Base-by-base conservation (phyloP, 176 grass and related monocot genomes). In the Aechmea fasciata region DNA sequence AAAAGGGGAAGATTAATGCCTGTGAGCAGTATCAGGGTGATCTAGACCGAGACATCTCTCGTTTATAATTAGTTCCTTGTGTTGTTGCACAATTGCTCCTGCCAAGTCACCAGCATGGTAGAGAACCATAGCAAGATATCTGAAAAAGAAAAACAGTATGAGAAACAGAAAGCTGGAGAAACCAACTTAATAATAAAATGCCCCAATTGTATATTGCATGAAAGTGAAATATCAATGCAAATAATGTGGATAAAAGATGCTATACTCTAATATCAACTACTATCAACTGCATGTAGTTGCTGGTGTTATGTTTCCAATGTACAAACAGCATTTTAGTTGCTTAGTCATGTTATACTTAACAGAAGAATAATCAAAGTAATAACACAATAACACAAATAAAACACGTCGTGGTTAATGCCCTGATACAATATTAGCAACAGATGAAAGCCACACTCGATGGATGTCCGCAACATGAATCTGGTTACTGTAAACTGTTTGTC, bases 21-120 rank as follows among this genome's bases (percentile, higher is more conserved):
- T 99, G 80, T 99, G 94, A 10, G 94, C 94, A 67, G 94, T 99
- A 87, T 99, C 94, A 19, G 94, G 94, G 62, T 99, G 94, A 83
- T 99, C 94, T 51, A 99, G 74, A 85, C 94, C 94, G 75, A 99
- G 79, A 57, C 90, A 99, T 49, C 94, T 73, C 66, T 99, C 94
- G 49, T 99, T 99, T 86, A 99, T 99, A 52, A 99, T 99, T 59
- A 99, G 84, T 66, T 99, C 94, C 69, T 88, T 90, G 69, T 93
- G 94, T 67, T 99, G 94, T 64, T 99, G 94, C 65, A 93, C 94
- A 69, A 99, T 83, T 81, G 94, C 94, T 78, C 90, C 94, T 53
- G 87, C 78, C 47, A 71, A 71, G 82, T 99, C 94, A 51, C 94
- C 87, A 70, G 94, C 94, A 85, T 99, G 94, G 69, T 90, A 99